These are phyloP conservation scores for Aspergillus ruber DNA, from an alignment of 2,329 filamentous ascomycete genomes.

Conservation along the genomic window DNA sequence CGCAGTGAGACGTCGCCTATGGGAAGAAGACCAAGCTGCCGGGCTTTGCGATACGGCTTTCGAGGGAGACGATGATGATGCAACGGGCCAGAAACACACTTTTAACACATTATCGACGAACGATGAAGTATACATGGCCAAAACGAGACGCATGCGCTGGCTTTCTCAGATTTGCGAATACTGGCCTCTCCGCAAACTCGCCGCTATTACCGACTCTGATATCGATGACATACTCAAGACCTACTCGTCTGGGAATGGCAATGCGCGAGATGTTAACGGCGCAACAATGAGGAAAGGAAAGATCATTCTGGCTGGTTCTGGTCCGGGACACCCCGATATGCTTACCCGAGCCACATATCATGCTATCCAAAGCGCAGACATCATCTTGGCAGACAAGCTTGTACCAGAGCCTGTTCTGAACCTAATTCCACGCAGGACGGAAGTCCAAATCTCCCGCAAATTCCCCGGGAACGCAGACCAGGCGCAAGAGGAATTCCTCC, in stretches of 20 bases:
- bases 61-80: slow-evolving; percentile 45
- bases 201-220: slow-evolving; percentile 71
- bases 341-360: slow-evolving; percentile 60
- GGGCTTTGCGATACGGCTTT: slow-evolving; percentile 39
- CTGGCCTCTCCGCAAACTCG: slow-evolving; percentile 82
- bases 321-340: slow-evolving; percentile 86
- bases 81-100: slow-evolving; percentile 58
- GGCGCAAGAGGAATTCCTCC: slow-evolving; percentile 83
- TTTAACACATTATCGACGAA: slow-evolving; percentile 80
- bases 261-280: slow-evolving; percentile 9
- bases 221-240: slow-evolving; percentile 69
- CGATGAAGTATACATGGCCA: slow-evolving; percentile 65
- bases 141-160: slow-evolving; percentile 83
- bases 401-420: slow-evolving; percentile 74
- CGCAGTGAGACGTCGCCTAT: slow-evolving; percentile 61
- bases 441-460: slow-evolving; percentile 87
- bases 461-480: slow-evolving; percentile 95
- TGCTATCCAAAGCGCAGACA: slow-evolving; percentile 43
- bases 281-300: slow-evolving; percentile 47
- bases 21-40: slow-evolving; percentile 62
- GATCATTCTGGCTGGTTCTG: slow-evolving; percentile 84
- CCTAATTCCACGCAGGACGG: slow-evolving; percentile 81
- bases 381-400: slow-evolving; percentile 49
- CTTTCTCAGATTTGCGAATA: slow-evolving; percentile 96
- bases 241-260: slow-evolving; percentile 45